phyloP scores from a whole-genome alignment of 108 stramenopile species.

The Stephanodiscus triporus region DNA sequence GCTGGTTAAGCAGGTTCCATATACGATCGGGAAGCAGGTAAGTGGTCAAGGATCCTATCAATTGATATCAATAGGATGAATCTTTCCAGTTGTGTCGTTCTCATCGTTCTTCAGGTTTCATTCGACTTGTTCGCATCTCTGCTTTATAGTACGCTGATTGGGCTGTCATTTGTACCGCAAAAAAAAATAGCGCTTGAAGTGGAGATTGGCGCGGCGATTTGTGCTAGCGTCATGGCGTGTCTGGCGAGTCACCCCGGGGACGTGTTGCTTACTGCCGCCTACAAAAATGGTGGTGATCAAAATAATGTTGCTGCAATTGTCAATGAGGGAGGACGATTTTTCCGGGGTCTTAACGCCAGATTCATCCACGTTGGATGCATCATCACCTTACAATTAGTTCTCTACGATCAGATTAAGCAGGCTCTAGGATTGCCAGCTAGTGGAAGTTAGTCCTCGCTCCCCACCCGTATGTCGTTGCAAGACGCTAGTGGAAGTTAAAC shows the following conservation, averaged over 20 bases:
- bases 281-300: conserved; percentile 28
- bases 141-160: conserved; percentile 29
- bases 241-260: conserved; percentile 70
- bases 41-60: background rate
- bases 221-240: conserved; percentile 64
- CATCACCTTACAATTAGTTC: conserved; percentile 67
- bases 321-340: conserved; percentile 44
- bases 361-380: conserved; percentile 69
- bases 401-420: conserved; percentile 68
- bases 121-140: conserved; percentile 66
- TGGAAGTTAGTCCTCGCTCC: conserved; percentile 22
- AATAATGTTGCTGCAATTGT: conserved; percentile 29
- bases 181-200: conserved; percentile 37
- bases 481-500: background rate
- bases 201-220: conserved; percentile 49
- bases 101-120: conserved; percentile 19
- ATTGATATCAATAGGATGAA: too few relatives aligned
- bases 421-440: conserved; percentile 62
- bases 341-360: conserved; percentile 51
- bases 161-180: conserved; percentile 19
- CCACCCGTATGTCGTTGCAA: background rate
- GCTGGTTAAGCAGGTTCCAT: conserved; percentile 90
- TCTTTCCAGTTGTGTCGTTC: background rate
- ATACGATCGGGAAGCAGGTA: conserved; percentile 91
- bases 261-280: conserved; percentile 60